Evolutionary conservation across 2,329 filamentous ascomycete genomes (phyloP).

Genomic region (Phialophora expanda): DNA sequence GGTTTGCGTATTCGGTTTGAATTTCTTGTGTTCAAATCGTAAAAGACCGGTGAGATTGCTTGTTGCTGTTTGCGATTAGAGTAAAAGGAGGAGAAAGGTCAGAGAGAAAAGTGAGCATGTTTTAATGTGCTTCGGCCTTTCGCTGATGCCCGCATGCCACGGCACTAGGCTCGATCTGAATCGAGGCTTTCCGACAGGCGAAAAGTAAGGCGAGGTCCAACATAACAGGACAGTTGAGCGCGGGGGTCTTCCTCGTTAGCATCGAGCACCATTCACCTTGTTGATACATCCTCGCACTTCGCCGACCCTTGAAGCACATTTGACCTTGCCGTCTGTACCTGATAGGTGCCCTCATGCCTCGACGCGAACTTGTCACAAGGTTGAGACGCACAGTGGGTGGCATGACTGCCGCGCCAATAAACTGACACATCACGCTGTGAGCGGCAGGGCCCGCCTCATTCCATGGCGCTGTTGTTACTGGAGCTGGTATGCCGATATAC

Average conservation of each 20-base stretch:
- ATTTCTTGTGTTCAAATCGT: constrained; percentile 5
- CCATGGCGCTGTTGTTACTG: neutral
- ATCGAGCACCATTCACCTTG: neutral
- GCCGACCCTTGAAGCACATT: neutral
- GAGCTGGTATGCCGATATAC: neutral
- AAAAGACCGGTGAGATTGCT: constrained; percentile 28
- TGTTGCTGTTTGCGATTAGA: constrained; percentile 31
- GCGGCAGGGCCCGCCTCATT: neutral
- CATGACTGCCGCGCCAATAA: neutral
- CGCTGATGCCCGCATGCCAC: constrained; percentile 16
- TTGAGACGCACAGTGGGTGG: neutral
- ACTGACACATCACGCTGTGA: neutral
- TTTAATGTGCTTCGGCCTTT: constrained; percentile 21
- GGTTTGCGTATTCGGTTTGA: constrained; percentile 15
- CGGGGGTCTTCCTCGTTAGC: neutral
- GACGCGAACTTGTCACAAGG: neutral
- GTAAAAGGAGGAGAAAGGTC: constrained; percentile 12
- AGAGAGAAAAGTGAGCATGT: constrained; percentile 28
- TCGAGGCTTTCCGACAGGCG: neutral
- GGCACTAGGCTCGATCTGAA: constrained; percentile 6
- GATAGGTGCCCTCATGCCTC: constrained; percentile 1
- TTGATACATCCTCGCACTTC: neutral
- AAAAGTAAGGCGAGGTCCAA: neutral
- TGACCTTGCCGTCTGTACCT: neutral
- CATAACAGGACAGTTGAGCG: neutral